Evolutionary conservation across 169 alveolate species (phyloP), one percentile per base, ranked within the genome.

Genomic region (Besnoitia besnoiti): DNA sequence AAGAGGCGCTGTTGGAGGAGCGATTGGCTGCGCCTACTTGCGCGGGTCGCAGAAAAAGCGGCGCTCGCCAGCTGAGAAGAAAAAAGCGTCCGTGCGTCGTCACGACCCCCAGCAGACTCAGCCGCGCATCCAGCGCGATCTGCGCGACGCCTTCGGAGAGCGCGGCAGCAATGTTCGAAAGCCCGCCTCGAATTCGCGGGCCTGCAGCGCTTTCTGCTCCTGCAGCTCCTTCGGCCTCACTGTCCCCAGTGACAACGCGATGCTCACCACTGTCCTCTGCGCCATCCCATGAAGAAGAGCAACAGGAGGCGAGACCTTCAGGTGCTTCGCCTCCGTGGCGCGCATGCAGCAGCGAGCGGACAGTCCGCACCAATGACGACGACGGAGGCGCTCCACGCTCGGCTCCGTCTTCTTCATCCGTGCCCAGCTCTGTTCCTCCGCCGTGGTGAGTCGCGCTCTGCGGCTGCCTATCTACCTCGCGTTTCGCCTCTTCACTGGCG

Each of bases 41-140:
- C 46, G 16, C 85, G 24, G 76, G 39, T 19, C 40, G 61, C 37
- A 39, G 49, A 27, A 35, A 77, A 30, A 90, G 76, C 12, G 93
- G 93, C 7, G 50, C 62, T n/a, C 55, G 85, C 93, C 93, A 90
- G 62, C 89, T 67, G 85, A 90, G 85, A 46, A 90, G 85, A 16
- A 90, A 75, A 37, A 77, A 51, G 84, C 85, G 85, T 27, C 93
- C 93, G 44, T 39, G 67, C 24, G 93, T 87, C 4, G 93, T 90
- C 12, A 90, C 93, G 42, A 79, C 93, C 21, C 90, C 90, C 59
- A 90, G n/a, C 49, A 90, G 27, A 30, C 85, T 80, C 10, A 80
- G 82, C 39, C 90, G 93, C 7, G 49, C 33, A n/a, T 90, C 55
- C 85, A 90, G 85, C 46, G 59, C 84, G 35, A 90, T 40, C 76